phyloP scores from a whole-genome alignment of 768 basidiomycete species.

The Pholiota molesta region DNA sequence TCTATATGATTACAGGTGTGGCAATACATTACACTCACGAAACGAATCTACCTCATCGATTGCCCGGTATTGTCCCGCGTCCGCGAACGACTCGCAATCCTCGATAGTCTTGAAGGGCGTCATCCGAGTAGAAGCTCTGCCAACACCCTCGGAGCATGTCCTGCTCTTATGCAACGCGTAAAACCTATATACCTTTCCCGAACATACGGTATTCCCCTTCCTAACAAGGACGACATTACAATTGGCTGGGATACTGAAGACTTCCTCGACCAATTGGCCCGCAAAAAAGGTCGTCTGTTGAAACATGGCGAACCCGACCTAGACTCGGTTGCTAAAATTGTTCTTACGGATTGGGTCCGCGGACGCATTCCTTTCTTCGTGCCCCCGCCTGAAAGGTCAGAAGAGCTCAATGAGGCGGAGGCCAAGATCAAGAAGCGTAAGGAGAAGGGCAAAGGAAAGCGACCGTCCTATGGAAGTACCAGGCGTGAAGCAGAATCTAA shows the following conservation, averaged over 20 bases:
- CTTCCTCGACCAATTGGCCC: constrained; percentile 82
- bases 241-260: constrained; percentile 72
- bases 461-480: constrained; percentile 44
- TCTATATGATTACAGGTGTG: constrained; percentile 64
- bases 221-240: constrained; percentile 54
- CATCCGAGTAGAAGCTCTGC: constrained; percentile 91
- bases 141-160: constrained; percentile 92
- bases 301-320: constrained; percentile 95
- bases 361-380: constrained; percentile 98
- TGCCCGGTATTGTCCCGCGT: constrained; percentile 98
- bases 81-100: constrained; percentile 87
- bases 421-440: constrained; percentile 53
- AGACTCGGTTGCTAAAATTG: constrained; percentile 91
- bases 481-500: constrained; percentile 84
- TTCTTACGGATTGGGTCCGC: constrained; percentile 95
- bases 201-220: constrained; percentile 75
- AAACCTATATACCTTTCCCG: constrained; percentile 90
- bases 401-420: constrained; percentile 68
- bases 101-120: constrained; percentile 96
- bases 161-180: constrained; percentile 86
- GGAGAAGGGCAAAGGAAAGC: constrained; percentile 61
- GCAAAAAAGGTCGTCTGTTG: constrained; percentile 88
- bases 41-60: constrained; percentile 97
- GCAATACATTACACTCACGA: constrained; percentile 99
- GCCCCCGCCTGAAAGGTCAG: constrained; percentile 81